phyloP scores from a whole-genome alignment of 352 stramenopile species.

The Saprolegnia parasitica region DNA sequence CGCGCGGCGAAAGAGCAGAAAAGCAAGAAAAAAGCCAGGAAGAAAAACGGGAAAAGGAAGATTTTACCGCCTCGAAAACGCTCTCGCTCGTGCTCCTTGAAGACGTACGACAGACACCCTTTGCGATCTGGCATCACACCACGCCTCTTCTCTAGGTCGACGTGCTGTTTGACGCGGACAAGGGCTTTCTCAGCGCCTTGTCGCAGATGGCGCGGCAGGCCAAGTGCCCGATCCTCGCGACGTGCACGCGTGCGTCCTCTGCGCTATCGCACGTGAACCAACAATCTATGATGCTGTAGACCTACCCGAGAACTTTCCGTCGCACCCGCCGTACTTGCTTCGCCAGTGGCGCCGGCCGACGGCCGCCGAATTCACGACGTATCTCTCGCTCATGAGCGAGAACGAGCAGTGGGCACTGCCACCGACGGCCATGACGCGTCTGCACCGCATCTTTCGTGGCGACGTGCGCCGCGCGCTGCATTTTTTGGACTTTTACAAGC shows the following conservation, averaged over 20 bases:
- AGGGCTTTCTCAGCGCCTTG: slow-evolving; percentile 63
- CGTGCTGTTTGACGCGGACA: slow-evolving; percentile 75
- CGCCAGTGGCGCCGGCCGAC: slow-evolving; percentile 44
- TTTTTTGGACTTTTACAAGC: slow-evolving; percentile 43
- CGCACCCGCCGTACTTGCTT: slow-evolving; percentile 41
- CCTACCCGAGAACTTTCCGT: slow-evolving; percentile 55
- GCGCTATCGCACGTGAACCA: neutral
- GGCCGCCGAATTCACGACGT: slow-evolving; percentile 55
- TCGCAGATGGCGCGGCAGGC: slow-evolving; percentile 74
- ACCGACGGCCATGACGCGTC: slow-evolving; percentile 33
- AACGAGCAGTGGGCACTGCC: slow-evolving; percentile 45
- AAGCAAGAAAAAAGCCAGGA: slow-evolving; percentile 41
- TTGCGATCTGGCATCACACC: neutral
- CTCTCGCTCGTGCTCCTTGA: slow-evolving; percentile 82
- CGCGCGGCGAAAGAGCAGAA: slow-evolving; percentile 41
- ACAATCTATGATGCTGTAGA: slow-evolving; percentile 27
- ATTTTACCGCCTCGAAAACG: slow-evolving; percentile 33
- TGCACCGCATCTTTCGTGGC: slow-evolving; percentile 54
- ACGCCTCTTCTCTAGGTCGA: slow-evolving; percentile 38
- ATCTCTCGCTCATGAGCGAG: slow-evolving; percentile 55
- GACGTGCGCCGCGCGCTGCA: slow-evolving; percentile 68
- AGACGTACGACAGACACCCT: slow-evolving; percentile 40
- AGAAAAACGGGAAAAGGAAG: slow-evolving; percentile 27
- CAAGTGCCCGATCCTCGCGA: slow-evolving; percentile 77
- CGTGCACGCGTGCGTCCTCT: slow-evolving; percentile 35